Evolutionary conservation across 2,329 filamentous ascomycete species (phyloP).

Genomic region (Hymenoscyphus fraxineus): DNA sequence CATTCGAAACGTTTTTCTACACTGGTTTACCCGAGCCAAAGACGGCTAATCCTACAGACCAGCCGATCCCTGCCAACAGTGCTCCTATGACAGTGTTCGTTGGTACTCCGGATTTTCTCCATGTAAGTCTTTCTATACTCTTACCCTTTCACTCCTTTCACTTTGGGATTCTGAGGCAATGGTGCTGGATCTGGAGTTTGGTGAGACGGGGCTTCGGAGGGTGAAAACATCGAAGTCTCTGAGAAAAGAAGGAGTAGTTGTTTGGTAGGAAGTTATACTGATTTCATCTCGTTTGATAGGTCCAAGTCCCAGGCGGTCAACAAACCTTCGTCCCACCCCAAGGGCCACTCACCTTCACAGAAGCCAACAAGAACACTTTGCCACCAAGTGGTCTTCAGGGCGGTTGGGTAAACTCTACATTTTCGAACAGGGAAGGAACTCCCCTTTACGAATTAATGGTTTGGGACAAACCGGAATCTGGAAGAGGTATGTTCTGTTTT

Average conservation of each 20-base stretch:
- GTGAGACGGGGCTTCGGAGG: no score
- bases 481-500: not conserved
- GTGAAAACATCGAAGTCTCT: not conserved
- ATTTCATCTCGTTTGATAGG: constrained; percentile 28
- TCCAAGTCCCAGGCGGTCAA: constrained; percentile 61
- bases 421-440: not conserved
- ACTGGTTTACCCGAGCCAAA: constrained; percentile 43
- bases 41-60: no score
- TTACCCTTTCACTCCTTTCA: not conserved
- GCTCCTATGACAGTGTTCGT: no score
- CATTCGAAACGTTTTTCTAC: constrained; percentile 46
- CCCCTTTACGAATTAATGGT: not conserved
- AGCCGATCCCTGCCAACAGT: constrained; percentile 5
- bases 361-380: constrained; percentile 51
- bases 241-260: no score
- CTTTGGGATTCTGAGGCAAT: no score
- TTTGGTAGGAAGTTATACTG: not conserved
- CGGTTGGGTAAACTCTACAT: constrained; percentile 41
- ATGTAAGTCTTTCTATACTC: constrained; percentile 9
- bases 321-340: constrained; percentile 52
- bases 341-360: constrained; percentile 54
- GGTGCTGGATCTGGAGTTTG: no score
- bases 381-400: constrained; percentile 48
- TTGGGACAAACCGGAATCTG: not conserved
- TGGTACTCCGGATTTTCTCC: not conserved